Evolutionary conservation across 2,329 filamentous ascomycete species (phyloP).

Genomic region (Penicillium capsulatum): DNA sequence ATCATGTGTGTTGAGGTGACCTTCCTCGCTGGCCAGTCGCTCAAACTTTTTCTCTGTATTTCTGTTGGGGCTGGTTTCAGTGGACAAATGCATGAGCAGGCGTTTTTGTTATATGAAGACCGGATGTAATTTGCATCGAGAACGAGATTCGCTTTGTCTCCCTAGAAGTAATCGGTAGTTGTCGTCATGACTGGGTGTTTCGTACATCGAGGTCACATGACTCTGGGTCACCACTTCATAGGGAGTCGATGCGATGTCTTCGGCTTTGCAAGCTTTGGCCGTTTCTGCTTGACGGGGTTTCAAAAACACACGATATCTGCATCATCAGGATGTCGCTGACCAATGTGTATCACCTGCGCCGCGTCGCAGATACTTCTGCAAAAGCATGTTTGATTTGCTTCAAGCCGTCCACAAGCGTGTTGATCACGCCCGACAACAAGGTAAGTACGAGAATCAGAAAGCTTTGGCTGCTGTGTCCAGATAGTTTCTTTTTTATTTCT

Average conservation of each 20-base stretch:
- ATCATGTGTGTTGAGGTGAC: constrained; percentile 7
- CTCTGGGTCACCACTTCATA: constrained; percentile 36
- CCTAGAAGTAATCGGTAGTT: background rate
- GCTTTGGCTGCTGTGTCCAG: too few relatives aligned
- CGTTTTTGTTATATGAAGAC: constrained; percentile 12
- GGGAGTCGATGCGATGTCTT: too few relatives aligned
- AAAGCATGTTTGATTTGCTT: constrained; percentile 90
- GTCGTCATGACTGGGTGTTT: background rate
- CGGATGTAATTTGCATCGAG: too few relatives aligned
- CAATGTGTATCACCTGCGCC: constrained; percentile 80
- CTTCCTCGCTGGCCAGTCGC: constrained; percentile 1
- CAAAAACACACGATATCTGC: too few relatives aligned
- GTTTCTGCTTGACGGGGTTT: too few relatives aligned
- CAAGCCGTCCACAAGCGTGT: constrained; percentile 78
- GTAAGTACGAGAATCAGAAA: constrained; percentile 48
- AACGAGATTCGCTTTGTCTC: too few relatives aligned
- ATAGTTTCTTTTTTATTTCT: too few relatives aligned
- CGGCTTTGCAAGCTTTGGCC: too few relatives aligned
- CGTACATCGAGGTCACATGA: constrained; percentile 20
- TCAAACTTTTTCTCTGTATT: constrained; percentile 11
- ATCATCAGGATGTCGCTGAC: constrained; percentile 54
- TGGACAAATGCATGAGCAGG: constrained; percentile 28
- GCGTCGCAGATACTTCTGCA: constrained; percentile 76
- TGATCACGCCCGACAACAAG: constrained; percentile 87
- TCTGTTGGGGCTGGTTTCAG: constrained; percentile 14